Evolutionary conservation across 768 basidiomycete genomes (phyloP), one percentile per base, ranked within the genome.

Genomic region (Russula sp.): DNA sequence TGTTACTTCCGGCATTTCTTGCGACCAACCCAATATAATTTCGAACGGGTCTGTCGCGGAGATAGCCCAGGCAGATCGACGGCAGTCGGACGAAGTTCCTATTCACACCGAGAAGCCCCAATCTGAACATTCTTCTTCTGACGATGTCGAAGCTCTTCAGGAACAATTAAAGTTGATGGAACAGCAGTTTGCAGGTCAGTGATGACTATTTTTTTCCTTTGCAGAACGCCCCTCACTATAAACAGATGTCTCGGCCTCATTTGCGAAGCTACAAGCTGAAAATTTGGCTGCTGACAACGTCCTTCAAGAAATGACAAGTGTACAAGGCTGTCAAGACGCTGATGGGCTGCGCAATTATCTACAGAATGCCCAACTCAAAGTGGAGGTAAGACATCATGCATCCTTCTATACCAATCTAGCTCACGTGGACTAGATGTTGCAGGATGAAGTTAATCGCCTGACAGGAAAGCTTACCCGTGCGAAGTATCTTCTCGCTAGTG

Each of bases 401-500:
- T 40, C 13, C 13, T 24, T 18, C 48, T 56, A 9, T 44, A 14
- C 34, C 32, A 14, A 6, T 58, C 42, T 54, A 42, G 40, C 63
- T 52, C 53, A 55, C 52, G 14, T 46, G 42, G 18, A 22, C 26
- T 63, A 92, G 88, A 79, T 85, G 57, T 81, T 84, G 46, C 84
- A 88, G 69, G 85, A 85, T n/a, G 94, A 97, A 70, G 83, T 94
- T 68, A 86, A 84, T 67, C 82, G 88, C 49, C 75, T 97, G 34
- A 86, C 81, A 60, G 82, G 79, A 59, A 89, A 88, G 70, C 81
- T 95, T 22, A 83, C 82, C 64, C 79, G 95, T 95, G 72, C 71
- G 87, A 70, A 18, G 34, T 3, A 5, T 26, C 11, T 24, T 56
- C 10, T 28, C 59, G 11, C 8, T 11, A 24, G 6, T 55, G 5